These are phyloP conservation scores for Rutstroemia sp. DNA, from an alignment of 2,329 filamentous ascomycete species.

Conservation along the genomic window DNA sequence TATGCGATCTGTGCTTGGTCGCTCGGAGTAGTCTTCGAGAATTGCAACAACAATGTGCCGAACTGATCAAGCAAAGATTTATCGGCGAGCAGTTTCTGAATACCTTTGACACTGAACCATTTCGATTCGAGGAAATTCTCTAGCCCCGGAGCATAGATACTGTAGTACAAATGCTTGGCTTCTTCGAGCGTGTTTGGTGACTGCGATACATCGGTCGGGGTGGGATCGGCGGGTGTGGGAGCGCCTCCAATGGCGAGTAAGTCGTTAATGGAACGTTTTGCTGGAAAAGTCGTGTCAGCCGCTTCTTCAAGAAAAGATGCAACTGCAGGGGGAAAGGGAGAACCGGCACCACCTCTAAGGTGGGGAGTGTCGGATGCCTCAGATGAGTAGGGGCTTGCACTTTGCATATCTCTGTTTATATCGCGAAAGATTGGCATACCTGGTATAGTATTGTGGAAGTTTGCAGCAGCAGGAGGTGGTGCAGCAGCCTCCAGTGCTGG, in stretches of 20 bases:
- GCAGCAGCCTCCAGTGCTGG: slow-evolving; percentile 50
- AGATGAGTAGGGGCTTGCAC: slow-evolving; percentile 30
- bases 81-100: slow-evolving; percentile 41
- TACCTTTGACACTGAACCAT: slow-evolving; percentile 61
- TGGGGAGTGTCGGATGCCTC: slow-evolving; percentile 35
- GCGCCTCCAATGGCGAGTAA: slow-evolving; percentile 58
- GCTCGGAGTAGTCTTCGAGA: slow-evolving; percentile 40
- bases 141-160: slow-evolving; percentile 68
- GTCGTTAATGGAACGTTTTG: slow-evolving; percentile 65
- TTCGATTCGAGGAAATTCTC: slow-evolving; percentile 72
- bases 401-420: slow-evolving; percentile 28
- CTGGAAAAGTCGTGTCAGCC: slow-evolving; percentile 42
- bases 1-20: slow-evolving; percentile 46
- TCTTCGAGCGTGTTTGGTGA: slow-evolving; percentile 49
- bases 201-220: slow-evolving; percentile 39
- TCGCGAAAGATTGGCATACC: slow-evolving; percentile 27
- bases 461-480: slow-evolving; percentile 22
- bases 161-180: slow-evolving; percentile 64
- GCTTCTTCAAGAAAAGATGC: slow-evolving; percentile 27
- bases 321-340: slow-evolving; percentile 29
- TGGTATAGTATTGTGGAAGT: slow-evolving; percentile 21
- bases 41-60: slow-evolving; percentile 52
- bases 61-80: slow-evolving; percentile 58
- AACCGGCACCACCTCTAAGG: slow-evolving; percentile 45
- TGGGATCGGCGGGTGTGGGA: slow-evolving; percentile 41